Evolutionary conservation across 208 protist genomes (phyloP).

Genomic region (Porcisia deanei): DNA sequence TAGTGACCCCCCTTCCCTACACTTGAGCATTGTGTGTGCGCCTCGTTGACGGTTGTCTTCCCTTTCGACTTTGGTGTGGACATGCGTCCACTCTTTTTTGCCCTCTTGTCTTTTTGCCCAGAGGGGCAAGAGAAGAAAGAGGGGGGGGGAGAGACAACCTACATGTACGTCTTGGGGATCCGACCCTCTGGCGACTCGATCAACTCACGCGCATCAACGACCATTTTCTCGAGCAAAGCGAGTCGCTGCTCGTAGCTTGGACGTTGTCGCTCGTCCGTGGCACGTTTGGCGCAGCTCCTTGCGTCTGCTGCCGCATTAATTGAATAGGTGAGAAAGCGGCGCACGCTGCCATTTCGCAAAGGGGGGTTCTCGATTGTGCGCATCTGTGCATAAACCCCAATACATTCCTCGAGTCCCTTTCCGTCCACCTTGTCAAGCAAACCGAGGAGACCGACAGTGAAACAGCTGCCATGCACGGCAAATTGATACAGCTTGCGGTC

Average conservation of each 20-base stretch:
- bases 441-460: conserved; percentile 39
- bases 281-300: conserved; percentile 9
- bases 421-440: conserved; percentile 27
- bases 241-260: conserved; percentile 16
- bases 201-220: conserved; percentile 36
- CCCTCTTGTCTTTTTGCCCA: too few relatives aligned
- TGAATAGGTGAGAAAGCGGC: conserved; percentile 47
- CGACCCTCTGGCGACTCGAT: conserved; percentile 37
- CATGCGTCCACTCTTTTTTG: too few relatives aligned
- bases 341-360: conserved; percentile 51
- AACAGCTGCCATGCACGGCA: conserved; percentile 49
- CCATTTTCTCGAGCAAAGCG: conserved; percentile 36
- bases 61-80: too few relatives aligned
- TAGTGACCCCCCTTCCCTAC: too few relatives aligned
- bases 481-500: conserved; percentile 47
- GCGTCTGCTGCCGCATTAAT: conserved; percentile 29
- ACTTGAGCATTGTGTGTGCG: background rate
- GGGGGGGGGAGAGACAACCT: background rate
- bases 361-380: conserved; percentile 30
- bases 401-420: conserved; percentile 18
- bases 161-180: conserved; percentile 32
- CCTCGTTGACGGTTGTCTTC: too few relatives aligned
- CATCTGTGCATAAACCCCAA: conserved; percentile 26
- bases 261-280: conserved; percentile 19
- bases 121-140: conserved; percentile 3